Evolutionary conservation across 352 stramenopile species (phyloP).

Genomic region (Phytophthora pistaciae): DNA sequence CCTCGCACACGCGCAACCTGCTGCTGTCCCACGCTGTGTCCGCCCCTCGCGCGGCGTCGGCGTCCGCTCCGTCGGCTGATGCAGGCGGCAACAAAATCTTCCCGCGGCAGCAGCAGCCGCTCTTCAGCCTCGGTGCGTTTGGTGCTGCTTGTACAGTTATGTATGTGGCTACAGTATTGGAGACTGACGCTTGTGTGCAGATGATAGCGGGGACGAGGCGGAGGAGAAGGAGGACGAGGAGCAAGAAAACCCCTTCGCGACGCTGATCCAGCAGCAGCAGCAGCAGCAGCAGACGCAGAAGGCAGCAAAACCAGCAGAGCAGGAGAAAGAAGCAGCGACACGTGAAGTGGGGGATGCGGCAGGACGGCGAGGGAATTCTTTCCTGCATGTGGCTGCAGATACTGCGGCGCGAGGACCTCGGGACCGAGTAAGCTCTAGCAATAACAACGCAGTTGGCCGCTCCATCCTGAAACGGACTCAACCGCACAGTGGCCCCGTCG

Average conservation of each 20-base stretch:
- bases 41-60: background rate
- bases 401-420: background rate
- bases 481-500: background rate
- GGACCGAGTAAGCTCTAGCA: background rate
- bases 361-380: background rate
- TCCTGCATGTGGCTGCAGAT: background rate
- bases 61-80: slow-evolving; percentile 7
- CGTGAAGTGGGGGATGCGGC: background rate
- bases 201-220: slow-evolving; percentile 42
- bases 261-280: slow-evolving; percentile 46
- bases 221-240: slow-evolving; percentile 35
- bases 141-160: background rate
- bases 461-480: slow-evolving; percentile 32
- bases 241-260: slow-evolving; percentile 72
- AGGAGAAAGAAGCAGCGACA: background rate
- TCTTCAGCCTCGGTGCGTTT: slow-evolving; percentile 52
- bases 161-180: background rate
- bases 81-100: slow-evolving; percentile 50
- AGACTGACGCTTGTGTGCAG: slow-evolving; percentile 22
- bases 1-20: slow-evolving; percentile 27
- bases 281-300: slow-evolving; percentile 8
- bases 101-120: slow-evolving; percentile 32
- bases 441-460: slow-evolving; percentile 1
- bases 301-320: slow-evolving; percentile 2
- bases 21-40: slow-evolving; percentile 29